phyloP scores from a whole-genome alignment of 345 rosid species.

The Mallotus nudiflorus region DNA sequence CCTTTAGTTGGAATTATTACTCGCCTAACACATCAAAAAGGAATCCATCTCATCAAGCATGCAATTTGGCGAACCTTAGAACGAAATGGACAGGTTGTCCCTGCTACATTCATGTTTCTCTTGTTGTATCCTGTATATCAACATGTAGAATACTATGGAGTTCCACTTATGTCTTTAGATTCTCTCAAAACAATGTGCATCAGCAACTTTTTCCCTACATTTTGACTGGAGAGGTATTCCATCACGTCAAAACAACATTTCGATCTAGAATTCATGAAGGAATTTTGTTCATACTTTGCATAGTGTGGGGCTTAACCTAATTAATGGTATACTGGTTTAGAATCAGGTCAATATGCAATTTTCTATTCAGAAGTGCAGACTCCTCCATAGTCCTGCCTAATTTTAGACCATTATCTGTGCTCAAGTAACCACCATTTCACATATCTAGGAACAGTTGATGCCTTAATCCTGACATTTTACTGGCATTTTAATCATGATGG shows the following conservation, averaged over 20 bases:
- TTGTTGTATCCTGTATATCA: neutral
- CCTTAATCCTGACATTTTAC: neutral
- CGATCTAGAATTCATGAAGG: neutral
- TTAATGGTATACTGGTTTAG: neutral
- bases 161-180: neutral
- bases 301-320: neutral
- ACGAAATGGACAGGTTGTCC: constrained; percentile 75
- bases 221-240: neutral
- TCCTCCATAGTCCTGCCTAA: neutral
- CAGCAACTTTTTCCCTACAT: neutral
- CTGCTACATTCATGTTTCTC: neutral
- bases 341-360: neutral
- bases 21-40: constrained; percentile 95
- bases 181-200: neutral
- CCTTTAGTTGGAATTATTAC: constrained; percentile 82
- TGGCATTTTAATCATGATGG: neutral
- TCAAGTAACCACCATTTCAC: neutral
- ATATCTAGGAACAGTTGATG: neutral
- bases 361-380: neutral
- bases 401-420: neutral
- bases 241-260: neutral
- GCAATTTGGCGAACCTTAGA: constrained; percentile 81
- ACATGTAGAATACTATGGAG: neutral
- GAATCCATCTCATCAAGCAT: constrained; percentile 90
- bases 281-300: neutral